Conservation (phyloP, 2,329 filamentous ascomycete species). For the Botrytis elliptica region DNA sequence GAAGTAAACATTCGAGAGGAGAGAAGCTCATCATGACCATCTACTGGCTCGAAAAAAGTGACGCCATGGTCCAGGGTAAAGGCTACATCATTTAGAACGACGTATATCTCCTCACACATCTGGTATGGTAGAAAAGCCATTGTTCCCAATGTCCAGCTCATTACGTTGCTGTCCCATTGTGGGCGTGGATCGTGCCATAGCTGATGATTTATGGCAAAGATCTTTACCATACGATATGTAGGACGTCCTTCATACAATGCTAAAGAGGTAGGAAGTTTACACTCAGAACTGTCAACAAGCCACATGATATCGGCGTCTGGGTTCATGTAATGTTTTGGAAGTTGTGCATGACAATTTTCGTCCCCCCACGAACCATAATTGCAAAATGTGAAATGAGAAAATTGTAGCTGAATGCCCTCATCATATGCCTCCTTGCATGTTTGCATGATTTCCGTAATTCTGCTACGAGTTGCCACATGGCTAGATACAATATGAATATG, state of each 20-base stretch:
- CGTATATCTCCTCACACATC: conserved; percentile 8
- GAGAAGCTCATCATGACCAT: neutral
- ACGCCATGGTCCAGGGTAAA: neutral
- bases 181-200: neutral
- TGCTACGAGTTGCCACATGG: neutral
- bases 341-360: neutral
- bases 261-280: neutral
- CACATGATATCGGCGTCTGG: conserved; percentile 4
- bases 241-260: neutral
- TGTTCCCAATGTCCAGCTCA: neutral
- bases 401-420: neutral
- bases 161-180: neutral
- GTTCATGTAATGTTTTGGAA: conserved; percentile 16
- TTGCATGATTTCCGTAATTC: conserved; percentile 7
- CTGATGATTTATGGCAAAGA: neutral
- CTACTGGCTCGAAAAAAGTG: neutral
- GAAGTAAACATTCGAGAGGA: neutral
- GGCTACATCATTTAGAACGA: neutral
- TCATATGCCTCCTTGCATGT: neutral
- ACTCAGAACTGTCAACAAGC: neutral
- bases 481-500: neutral
- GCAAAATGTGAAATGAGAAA: conserved; percentile 4
- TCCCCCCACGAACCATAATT: neutral
- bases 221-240: neutral
- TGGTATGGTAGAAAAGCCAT: neutral